These are phyloP conservation scores for Stagonosporopsis tanaceti DNA, from an alignment of 2,329 filamentous ascomycete species.

Conservation along the genomic window DNA sequence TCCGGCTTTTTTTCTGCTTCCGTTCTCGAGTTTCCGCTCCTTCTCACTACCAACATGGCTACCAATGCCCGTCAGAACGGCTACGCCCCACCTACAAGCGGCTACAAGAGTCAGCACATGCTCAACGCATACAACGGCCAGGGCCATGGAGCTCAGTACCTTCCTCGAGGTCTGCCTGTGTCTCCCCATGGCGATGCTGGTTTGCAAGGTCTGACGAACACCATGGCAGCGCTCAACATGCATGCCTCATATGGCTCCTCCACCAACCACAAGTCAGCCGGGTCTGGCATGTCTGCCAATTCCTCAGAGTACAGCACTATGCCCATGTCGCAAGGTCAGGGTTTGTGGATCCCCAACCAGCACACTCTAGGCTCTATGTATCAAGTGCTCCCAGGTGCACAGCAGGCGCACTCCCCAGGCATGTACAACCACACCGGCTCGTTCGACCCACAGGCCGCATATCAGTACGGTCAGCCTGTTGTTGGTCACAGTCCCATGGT, in stretches of 20 bases:
- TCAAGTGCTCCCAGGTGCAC: constrained; percentile 43
- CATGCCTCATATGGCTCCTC: constrained; percentile 46
- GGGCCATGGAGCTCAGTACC: constrained; percentile 45
- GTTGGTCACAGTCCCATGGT: constrained; percentile 57
- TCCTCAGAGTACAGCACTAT: constrained; percentile 48
- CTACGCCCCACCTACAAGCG: constrained; percentile 34
- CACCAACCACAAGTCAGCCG: constrained; percentile 42
- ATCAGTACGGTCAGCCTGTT: constrained; percentile 54
- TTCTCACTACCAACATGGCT: constrained; percentile 31
- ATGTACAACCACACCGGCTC: constrained; percentile 57
- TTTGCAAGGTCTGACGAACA: constrained; percentile 45
- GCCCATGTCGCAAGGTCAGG: constrained; percentile 46
- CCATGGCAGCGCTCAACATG: constrained; percentile 48
- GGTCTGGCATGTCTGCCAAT: constrained; percentile 41
- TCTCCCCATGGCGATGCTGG: constrained; percentile 42
- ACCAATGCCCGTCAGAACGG: constrained; percentile 43
- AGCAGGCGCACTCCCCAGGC: constrained; percentile 47
- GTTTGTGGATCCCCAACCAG: constrained; percentile 50
- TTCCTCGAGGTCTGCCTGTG: constrained; percentile 47
- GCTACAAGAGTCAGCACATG: constrained; percentile 46
- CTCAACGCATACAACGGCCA: constrained; percentile 42
- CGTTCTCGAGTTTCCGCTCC: constrained; percentile 5
- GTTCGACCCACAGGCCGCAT: constrained; percentile 54
- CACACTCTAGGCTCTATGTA: constrained; percentile 47
- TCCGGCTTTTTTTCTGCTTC: constrained; percentile 4